Evolutionary conservation across 1,284 basidiomycete genomes (phyloP).

Genomic region (Melampsora americana): DNA sequence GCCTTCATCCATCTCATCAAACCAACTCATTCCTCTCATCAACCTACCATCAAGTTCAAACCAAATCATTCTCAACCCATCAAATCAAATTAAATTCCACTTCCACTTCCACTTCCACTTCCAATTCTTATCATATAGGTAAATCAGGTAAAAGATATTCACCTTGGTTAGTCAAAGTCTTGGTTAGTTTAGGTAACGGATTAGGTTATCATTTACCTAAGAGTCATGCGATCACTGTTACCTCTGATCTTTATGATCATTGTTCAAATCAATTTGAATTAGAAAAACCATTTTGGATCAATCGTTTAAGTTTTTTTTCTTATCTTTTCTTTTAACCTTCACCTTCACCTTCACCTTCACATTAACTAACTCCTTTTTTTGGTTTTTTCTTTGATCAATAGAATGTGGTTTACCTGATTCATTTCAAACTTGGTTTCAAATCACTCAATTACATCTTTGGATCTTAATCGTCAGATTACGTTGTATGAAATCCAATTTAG

Average conservation of each 20-base stretch:
- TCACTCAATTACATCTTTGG: conserved; percentile 91
- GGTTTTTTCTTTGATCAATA: conserved; percentile 52
- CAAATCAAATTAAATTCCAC: no score
- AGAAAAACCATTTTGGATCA: conserved; percentile 57
- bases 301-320: not conserved
- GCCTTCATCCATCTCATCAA: not conserved
- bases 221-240: conserved; percentile 59
- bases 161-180: conserved; percentile 45
- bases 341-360: not conserved
- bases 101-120: not conserved
- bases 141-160: conserved; percentile 35
- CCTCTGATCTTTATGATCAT: conserved; percentile 60
- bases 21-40: not conserved
- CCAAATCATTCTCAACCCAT: not conserved
- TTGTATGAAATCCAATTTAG: conserved; percentile 68
- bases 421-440: conserved; percentile 95
- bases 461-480: conserved; percentile 82
- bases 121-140: not conserved
- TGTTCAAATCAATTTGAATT: conserved; percentile 58
- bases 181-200: conserved; percentile 56
- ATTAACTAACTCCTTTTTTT: not conserved
- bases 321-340: not conserved
- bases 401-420: conserved; percentile 85
- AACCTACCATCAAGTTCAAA: no score
- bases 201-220: conserved; percentile 60